A percentile compares a stretch with the other conserved stretches of the same genome.
phyloP scores from a whole-genome alignment of 2,329 filamentous ascomycete genomes.

The Myriangium duriaei region DNA sequence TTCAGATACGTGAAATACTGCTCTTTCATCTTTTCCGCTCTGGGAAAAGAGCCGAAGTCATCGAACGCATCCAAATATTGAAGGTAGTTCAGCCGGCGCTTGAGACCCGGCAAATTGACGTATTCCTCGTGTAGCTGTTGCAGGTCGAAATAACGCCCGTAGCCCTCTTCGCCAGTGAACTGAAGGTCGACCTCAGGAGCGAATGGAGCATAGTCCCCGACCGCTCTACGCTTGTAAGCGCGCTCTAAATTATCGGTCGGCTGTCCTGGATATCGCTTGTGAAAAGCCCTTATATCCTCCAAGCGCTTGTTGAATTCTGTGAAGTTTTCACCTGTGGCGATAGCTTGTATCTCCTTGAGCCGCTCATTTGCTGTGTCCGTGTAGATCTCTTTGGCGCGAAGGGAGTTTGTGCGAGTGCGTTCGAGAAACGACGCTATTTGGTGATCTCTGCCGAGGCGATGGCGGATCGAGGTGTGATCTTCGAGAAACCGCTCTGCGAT shows the following conservation, averaged over 20 bases:
- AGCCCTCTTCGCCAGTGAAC: constrained; percentile 93
- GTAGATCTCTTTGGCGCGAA: constrained; percentile 71
- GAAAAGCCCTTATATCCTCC: constrained; percentile 69
- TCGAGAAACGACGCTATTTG: constrained; percentile 77
- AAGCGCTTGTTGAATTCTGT: constrained; percentile 85
- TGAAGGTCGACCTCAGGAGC: constrained; percentile 69
- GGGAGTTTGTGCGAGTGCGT: constrained; percentile 77
- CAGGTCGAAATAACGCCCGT: constrained; percentile 84
- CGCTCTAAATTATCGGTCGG: constrained; percentile 90
- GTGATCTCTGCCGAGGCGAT: constrained; percentile 81
- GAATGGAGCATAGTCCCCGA: constrained; percentile 46
- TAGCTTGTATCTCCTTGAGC: constrained; percentile 67
- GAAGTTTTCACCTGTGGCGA: constrained; percentile 76
- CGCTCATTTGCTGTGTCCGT: constrained; percentile 61
- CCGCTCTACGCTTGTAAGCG: constrained; percentile 65
- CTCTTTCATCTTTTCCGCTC: constrained; percentile 77
- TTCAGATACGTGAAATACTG: constrained; percentile 85
- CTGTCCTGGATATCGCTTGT: constrained; percentile 84
- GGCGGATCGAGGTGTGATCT: constrained; percentile 80
- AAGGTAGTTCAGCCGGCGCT: constrained; percentile 66
- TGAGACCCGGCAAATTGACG: constrained; percentile 76
- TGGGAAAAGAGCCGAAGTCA: constrained; percentile 66
- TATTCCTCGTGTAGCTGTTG: constrained; percentile 75
- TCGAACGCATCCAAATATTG: constrained; percentile 92
- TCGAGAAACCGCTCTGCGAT: constrained; percentile 80